phyloP scores from a whole-genome alignment of 2,329 filamentous ascomycete genomes.

The Diaporthe vexans region DNA sequence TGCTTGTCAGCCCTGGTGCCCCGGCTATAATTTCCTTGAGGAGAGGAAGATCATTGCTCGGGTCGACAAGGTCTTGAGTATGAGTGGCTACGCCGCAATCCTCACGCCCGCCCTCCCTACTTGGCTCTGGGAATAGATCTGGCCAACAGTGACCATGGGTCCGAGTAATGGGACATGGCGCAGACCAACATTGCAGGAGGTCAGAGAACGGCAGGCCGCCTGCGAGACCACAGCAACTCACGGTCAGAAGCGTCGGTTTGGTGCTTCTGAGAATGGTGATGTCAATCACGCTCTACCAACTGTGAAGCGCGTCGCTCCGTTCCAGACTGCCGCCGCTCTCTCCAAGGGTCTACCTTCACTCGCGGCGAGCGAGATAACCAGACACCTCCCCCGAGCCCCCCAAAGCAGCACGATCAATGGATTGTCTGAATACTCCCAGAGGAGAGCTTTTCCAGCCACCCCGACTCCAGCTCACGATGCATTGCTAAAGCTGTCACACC shows the following conservation, averaged over 20 bases:
- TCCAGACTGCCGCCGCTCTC: conserved; percentile 34
- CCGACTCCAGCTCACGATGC: conserved; percentile 66
- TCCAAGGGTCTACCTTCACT: conserved; percentile 43
- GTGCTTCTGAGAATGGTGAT: conserved; percentile 34
- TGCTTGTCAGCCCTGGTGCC: background rate
- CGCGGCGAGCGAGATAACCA: conserved; percentile 62
- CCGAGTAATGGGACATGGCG: conserved; percentile 44
- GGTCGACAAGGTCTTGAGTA: background rate
- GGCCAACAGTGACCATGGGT: conserved; percentile 30
- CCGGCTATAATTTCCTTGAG: background rate
- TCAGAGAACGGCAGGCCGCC: conserved; percentile 40
- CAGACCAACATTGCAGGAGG: conserved; percentile 46
- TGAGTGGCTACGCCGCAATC: background rate
- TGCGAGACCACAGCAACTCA: conserved; percentile 42
- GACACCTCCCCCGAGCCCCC: conserved; percentile 15
- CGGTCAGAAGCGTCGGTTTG: conserved; percentile 47
- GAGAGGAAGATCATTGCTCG: background rate
- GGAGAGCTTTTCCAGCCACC: conserved; percentile 65
- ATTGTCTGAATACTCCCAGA: conserved; percentile 70
- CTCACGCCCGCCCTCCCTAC: background rate
- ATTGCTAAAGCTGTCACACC: conserved; percentile 72
- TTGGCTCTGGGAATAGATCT: background rate
- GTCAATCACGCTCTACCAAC: background rate
- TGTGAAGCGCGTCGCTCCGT: conserved; percentile 30
- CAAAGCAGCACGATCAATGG: conserved; percentile 37